phyloP scores from a whole-genome alignment of 2,329 filamentous ascomycete species.

The Corniculantispora saksenae region DNA sequence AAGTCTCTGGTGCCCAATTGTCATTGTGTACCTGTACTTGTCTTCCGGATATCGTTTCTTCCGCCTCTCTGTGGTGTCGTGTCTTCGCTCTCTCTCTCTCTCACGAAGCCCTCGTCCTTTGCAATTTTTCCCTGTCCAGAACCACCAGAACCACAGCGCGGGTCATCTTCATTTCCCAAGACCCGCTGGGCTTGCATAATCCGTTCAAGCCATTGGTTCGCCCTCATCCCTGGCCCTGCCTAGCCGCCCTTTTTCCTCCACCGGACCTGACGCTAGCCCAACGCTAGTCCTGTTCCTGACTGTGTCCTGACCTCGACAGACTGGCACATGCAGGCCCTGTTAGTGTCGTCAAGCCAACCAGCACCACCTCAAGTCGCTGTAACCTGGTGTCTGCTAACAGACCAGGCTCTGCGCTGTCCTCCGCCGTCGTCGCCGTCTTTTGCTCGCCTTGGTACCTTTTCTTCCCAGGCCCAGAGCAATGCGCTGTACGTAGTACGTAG shows the following conservation, averaged over 20 bases:
- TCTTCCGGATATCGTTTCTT: too few species aligned
- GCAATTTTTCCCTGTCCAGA: not conserved
- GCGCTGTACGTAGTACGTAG: too few species aligned
- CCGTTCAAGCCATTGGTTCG: not conserved
- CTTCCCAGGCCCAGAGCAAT: too few species aligned
- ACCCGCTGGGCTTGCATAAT: not conserved
- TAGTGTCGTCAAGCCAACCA: conserved; percentile 16
- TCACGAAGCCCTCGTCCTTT: too few species aligned
- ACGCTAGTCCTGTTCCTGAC: conserved; percentile 18
- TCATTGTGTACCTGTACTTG: too few species aligned
- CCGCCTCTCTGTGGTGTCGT: too few species aligned
- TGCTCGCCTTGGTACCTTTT: too few species aligned
- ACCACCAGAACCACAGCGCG: not conserved
- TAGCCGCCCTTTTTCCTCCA: not conserved
- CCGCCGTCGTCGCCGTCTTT: too few species aligned
- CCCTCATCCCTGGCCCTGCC: not conserved
- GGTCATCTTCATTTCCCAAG: conserved; percentile 10
- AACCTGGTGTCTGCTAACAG: not conserved
- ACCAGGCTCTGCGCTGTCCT: not conserved
- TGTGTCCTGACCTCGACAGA: not conserved
- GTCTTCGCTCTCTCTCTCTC: not conserved
- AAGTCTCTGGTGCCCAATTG: too few species aligned
- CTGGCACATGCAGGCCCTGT: not conserved
- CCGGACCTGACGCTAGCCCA: not conserved
- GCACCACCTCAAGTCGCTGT: not conserved